Percentiles rank a stretch among this genome's conserved stretches.
These are phyloP conservation scores for Saccharomyces hybrid DNA, from an alignment of 1,139 yeast genomes.

Conservation along the genomic window DNA sequence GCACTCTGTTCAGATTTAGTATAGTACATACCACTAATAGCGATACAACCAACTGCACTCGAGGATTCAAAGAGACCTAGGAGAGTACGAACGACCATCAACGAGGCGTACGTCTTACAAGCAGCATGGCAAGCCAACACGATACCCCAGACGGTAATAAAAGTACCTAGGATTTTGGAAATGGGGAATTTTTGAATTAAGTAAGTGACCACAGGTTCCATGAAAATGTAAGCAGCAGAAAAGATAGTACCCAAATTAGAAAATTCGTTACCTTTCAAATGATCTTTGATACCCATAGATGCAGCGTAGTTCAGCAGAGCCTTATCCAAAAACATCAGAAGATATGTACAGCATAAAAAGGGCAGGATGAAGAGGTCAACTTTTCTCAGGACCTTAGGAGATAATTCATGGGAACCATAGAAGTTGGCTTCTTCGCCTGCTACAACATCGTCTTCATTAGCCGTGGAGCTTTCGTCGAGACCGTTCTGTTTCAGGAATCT, in stretches of 20 bases:
- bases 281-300: slow-evolving; percentile 44
- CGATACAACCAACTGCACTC: slow-evolving; percentile 52
- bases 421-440: slow-evolving; percentile 11
- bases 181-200: slow-evolving; percentile 48
- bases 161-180: slow-evolving; percentile 42
- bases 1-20: slow-evolving; percentile 45
- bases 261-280: slow-evolving; percentile 37
- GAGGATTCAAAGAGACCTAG: slow-evolving; percentile 52
- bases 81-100: slow-evolving; percentile 43
- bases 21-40: slow-evolving; percentile 51
- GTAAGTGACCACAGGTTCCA: slow-evolving; percentile 47
- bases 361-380: slow-evolving; percentile 40
- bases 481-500: slow-evolving; percentile 18
- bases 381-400: slow-evolving; percentile 32
- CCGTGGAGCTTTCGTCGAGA: slow-evolving; percentile 3
- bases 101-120: slow-evolving; percentile 41
- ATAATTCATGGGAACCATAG: slow-evolving; percentile 23
- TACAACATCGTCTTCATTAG: slow-evolving; percentile 2
- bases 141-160: slow-evolving; percentile 46
- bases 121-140: slow-evolving; percentile 46
- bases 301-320: slow-evolving; percentile 43
- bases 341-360: slow-evolving; percentile 41
- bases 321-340: slow-evolving; percentile 45
- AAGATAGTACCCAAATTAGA: slow-evolving; percentile 58
- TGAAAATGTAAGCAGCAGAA: slow-evolving; percentile 45